phyloP scores from a whole-genome alignment of 805 yeast genomes.

The Starmerella stellata region DNA sequence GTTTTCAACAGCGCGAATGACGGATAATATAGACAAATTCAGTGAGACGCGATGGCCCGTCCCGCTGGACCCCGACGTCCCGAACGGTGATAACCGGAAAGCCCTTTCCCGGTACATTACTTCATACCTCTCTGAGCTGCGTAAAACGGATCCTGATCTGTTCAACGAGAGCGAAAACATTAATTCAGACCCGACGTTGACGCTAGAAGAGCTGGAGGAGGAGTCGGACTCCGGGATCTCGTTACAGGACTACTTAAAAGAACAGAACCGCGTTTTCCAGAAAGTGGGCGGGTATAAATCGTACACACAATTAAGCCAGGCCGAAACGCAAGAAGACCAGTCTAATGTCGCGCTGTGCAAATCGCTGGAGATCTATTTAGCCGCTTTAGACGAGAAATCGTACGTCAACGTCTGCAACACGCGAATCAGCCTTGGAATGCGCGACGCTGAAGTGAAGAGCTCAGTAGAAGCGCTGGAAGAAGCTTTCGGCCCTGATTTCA shows the following conservation, averaged over 20 bases:
- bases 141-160: constrained; percentile 4
- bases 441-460: constrained; percentile 9
- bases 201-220: not conserved
- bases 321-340: constrained; percentile 5
- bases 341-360: constrained; percentile 9
- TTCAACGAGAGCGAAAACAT: not conserved
- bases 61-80: constrained; percentile 3
- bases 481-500: not conserved
- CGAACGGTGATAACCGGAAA: constrained; percentile 10
- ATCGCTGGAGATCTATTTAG: constrained; percentile 16
- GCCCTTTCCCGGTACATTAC: constrained; percentile 12
- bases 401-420: constrained; percentile 17
- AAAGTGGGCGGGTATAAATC: constrained; percentile 15
- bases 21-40: not conserved
- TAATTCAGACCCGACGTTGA: not conserved
- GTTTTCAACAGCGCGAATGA: too few species aligned
- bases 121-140: constrained; percentile 8
- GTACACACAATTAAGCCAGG: constrained; percentile 5
- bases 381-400: constrained; percentile 18
- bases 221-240: not conserved
- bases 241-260: constrained; percentile 15
- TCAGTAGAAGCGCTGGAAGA: constrained; percentile 5
- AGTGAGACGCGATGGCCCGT: constrained; percentile 14
- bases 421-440: constrained; percentile 11
- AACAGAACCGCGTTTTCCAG: constrained; percentile 18